These are phyloP conservation scores for Volvox africanus DNA, from an alignment of 139 green algal genomes.

Conservation along the genomic window DNA sequence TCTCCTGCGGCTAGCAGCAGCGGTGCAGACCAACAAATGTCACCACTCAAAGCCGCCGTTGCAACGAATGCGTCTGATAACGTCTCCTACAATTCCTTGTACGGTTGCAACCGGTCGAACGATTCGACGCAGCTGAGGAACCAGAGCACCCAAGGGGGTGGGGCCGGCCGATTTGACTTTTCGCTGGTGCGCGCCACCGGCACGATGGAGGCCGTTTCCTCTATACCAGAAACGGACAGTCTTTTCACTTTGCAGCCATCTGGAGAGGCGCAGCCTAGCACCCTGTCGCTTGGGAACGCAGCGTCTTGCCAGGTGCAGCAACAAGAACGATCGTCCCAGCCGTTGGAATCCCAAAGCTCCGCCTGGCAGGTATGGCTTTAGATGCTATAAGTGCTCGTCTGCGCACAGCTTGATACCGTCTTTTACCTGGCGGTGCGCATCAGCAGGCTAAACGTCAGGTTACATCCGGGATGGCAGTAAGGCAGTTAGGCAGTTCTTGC, in stretches of 20 bases:
- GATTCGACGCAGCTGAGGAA: neutral
- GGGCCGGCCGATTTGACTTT: neutral
- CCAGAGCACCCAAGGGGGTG: neutral
- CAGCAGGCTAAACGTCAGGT: no score
- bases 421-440: no score
- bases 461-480: no score
- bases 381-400: no score
- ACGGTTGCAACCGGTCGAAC: neutral
- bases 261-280: neutral
- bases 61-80: neutral
- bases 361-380: no score
- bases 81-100: slow-evolving; percentile 22
- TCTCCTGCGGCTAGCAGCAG: slow-evolving; percentile 9
- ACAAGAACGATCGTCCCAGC: neutral
- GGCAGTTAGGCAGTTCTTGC: no score
- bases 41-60: neutral
- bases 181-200: neutral
- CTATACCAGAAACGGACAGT: slow-evolving; percentile 11
- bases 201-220: neutral
- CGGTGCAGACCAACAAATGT: neutral
- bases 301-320: neutral
- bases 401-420: no score
- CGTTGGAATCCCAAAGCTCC: neutral
- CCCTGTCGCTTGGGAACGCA: neutral
- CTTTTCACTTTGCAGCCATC: slow-evolving; percentile 37